Evolutionary conservation across 768 basidiomycete species (phyloP).

Genomic region (Phallus indusiatus): DNA sequence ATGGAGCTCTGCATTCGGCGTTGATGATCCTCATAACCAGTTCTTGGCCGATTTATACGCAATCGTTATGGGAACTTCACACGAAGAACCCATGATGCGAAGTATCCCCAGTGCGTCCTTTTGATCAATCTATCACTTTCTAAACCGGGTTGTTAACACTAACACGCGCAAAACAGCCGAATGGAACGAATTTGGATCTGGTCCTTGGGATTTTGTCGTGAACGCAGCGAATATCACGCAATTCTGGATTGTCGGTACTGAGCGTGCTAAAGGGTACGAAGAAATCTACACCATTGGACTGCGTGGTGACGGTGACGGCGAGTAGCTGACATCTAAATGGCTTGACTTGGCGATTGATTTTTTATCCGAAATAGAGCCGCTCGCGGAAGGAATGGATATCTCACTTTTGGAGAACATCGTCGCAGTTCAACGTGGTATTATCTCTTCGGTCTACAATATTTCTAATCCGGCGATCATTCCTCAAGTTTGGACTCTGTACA

Average conservation of each 20-base stretch:
- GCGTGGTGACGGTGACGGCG: conserved; percentile 42
- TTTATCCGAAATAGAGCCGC: conserved; percentile 32
- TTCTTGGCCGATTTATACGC: conserved; percentile 54
- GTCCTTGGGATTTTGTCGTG: conserved; percentile 52
- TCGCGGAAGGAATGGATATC: conserved; percentile 42
- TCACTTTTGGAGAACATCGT: conserved; percentile 46
- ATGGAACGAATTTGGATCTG: conserved; percentile 46
- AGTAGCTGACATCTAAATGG: neutral
- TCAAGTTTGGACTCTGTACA: conserved; percentile 52
- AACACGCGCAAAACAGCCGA: conserved; percentile 36
- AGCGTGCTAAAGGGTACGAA: conserved; percentile 51
- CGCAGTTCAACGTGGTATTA: conserved; percentile 50
- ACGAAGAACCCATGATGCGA: conserved; percentile 7
- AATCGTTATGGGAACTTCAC: conserved; percentile 55
- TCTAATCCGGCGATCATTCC: conserved; percentile 42
- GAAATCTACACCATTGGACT: conserved; percentile 60
- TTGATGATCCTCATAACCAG: conserved; percentile 55
- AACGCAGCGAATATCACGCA: conserved; percentile 47
- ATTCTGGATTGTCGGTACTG: conserved; percentile 53
- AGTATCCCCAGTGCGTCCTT: neutral
- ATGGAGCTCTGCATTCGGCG: conserved; percentile 34
- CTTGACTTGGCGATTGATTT: neutral
- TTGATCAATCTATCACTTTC: conserved; percentile 30
- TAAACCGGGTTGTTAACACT: neutral
- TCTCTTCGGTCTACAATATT: conserved; percentile 40